These are phyloP conservation scores for Macrophomina tecta DNA, from an alignment of 2,329 filamentous ascomycete species.

Conservation along the genomic window DNA sequence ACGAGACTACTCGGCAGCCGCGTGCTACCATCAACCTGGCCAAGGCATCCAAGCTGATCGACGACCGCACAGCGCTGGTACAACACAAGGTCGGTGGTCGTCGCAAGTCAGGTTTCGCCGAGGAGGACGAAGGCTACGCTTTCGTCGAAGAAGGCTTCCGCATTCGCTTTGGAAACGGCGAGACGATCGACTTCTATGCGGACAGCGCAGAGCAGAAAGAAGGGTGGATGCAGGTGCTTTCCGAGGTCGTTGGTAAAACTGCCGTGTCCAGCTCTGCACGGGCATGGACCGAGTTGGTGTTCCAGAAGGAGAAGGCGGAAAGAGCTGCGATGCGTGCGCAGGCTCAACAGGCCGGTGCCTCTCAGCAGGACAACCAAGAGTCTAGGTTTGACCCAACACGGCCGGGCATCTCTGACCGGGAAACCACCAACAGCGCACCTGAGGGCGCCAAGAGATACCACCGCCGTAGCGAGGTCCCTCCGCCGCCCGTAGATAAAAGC, in stretches of 20 bases:
- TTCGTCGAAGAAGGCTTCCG: conserved; percentile 99
- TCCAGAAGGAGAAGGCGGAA: conserved; percentile 52
- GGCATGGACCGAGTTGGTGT: conserved; percentile 68
- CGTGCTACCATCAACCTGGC: conserved; percentile 95
- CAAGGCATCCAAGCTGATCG: conserved; percentile 91
- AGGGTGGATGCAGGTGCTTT: conserved; percentile 89
- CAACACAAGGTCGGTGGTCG: conserved; percentile 80
- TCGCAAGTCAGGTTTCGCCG: conserved; percentile 92
- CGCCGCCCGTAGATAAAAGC: conserved; percentile 43
- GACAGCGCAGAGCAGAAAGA: conserved; percentile 88
- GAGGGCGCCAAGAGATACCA: conserved; percentile 33
- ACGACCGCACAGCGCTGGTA: conserved; percentile 82
- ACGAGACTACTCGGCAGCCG: conserved; percentile 93
- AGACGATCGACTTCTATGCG: conserved; percentile 98
- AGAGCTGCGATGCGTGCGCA: conserved; percentile 30
- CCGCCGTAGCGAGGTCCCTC: conserved; percentile 36
- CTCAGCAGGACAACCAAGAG: conserved; percentile 40
- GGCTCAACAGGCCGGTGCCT: conserved; percentile 34
- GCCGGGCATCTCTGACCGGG: conserved; percentile 31
- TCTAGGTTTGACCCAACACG: conserved; percentile 33
- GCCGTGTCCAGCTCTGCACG: conserved; percentile 52
- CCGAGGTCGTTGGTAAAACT: conserved; percentile 70
- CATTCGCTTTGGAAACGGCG: conserved; percentile 96
- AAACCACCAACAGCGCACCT: conserved; percentile 31
- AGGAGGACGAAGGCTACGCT: conserved; percentile 99